Evolutionary conservation across 176 grass and related monocot genomes (phyloP), one percentile per base, ranked within the genome.

Genomic region (Rhynchospora pubera): DNA sequence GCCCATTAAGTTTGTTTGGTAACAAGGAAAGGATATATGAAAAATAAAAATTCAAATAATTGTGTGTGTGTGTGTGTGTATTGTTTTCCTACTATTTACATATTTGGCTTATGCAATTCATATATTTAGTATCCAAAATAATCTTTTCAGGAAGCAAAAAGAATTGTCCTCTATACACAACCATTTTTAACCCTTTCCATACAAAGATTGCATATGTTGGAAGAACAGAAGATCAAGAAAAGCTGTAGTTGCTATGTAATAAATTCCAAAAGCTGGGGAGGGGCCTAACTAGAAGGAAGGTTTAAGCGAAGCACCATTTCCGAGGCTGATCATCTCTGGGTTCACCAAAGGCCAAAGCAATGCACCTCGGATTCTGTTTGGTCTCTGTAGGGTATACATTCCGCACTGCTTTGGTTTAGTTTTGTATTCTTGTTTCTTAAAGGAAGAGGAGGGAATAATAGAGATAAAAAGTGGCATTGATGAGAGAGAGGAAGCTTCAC

Each of bases 281-380:
- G 77, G 45, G 60, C 59, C 59, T 67, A 60, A 80, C 44, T 67
- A 13, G 34, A 51, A 9, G 26, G 32, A 15, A 81, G 86, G 18
- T 53, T 64, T 21, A 43, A 56, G 46, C 23, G 22, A 45, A 65
- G 72, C 86, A 82, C 84, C 45, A 3, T 14, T 86, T 68, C 78
- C 86, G 58, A 93, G 85, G 88, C 81, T 88, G 82, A 93, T 93
- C 91, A 88, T 79, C 91, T 88, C 85, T 88, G 85, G 80, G 14
- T 58, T 80, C 81, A 89, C 81, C 87, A 89, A 87, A 87, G 85
- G 87, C 81, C 87, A 89, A 87, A 87, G 85, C 39, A 84, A 55
- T 47, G 79, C 61, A 63, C 87, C 85, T 93, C 5, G 88, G 86
- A 65, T 65, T 88, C 86, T 78, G 67, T 59, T 26, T 63, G 23